Evolutionary conservation across 345 rosid species (phyloP), one percentile per base, ranked within the genome.

Genomic region (Gynandropsis gynandra): DNA sequence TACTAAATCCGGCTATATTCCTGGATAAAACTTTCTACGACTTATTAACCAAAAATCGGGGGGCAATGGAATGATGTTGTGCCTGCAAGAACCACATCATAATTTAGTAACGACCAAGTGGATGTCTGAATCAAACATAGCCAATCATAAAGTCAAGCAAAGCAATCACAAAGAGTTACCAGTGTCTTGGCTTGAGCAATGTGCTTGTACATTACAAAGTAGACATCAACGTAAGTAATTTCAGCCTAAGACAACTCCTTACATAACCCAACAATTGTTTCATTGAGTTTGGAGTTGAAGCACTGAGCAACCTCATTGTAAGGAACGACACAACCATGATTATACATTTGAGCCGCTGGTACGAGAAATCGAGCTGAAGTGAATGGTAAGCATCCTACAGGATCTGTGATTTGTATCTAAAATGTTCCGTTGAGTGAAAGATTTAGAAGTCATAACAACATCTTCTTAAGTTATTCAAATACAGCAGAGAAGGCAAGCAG

Each of bases 321-420:
- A 0, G 82, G 78, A 54, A 61, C 36, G 1, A 81, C 85, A 43
- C 94, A 85, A 9, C 97, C 93, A n/a, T 72, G 59, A 33, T 8
- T 21, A 35, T 85, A 83, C 9, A 79, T 42, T 31, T 72, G 76
- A 11, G 73, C 52, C 0, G 60, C 65, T 1, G 52, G 58, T 18
- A 72, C 52, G 0, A 66, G 78, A 29, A 68, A 67, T 12, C 79
- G 69, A 20, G 70, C 89, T 33, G 80, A 13, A 3, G 72, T 62
- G 39, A 77, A 86, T 1, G 87, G 75, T 11, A 76, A 56, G 58
- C 95, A 86, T 3, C 95, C 95, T 3, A 81, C 51, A 2, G 93
- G 95, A 10, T 76, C 93, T 4, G 95, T 81, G 52, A 77, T 89
- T 60, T 83, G 97, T 34, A 85, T 67, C 89, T 83, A 85, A 34